phyloP scores from a whole-genome alignment of 1,284 basidiomycete species.

The Phaffia rhodozyma region DNA sequence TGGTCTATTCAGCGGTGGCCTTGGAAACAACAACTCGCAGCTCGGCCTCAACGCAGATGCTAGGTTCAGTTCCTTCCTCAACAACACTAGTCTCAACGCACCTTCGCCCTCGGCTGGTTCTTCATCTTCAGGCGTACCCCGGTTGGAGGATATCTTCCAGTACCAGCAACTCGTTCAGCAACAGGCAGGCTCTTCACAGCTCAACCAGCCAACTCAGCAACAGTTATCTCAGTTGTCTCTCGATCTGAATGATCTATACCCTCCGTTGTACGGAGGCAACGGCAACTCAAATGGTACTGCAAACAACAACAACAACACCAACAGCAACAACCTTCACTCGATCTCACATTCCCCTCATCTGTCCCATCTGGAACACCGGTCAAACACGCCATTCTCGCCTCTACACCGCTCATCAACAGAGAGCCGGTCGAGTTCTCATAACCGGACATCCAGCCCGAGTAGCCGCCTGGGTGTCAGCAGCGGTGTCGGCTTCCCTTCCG shows the following conservation, averaged over 20 bases:
- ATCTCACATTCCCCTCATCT: not conserved
- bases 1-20: no score
- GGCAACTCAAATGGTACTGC: conserved; percentile 5
- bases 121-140: not conserved
- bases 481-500: no score
- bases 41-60: no score
- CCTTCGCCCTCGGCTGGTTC: no score
- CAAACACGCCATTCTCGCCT: not conserved
- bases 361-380: not conserved
- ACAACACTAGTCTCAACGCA: no score
- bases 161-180: conserved; percentile 8
- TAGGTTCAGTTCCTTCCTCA: no score
- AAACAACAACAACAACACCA: conserved; percentile 8
- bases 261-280: not conserved
- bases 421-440: not conserved
- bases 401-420: not conserved
- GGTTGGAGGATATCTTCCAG: conserved; percentile 8
- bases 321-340: not conserved
- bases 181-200: not conserved
- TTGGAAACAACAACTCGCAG: no score
- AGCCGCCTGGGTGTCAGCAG: conserved; percentile 2
- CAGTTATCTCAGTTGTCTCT: not conserved
- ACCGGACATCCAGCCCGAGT: not conserved
- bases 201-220: not conserved
- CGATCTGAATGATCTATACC: not conserved